These are phyloP conservation scores for Dispira parvispora DNA, from an alignment of 192 early-diverging fungal species.

Conservation along the genomic window DNA sequence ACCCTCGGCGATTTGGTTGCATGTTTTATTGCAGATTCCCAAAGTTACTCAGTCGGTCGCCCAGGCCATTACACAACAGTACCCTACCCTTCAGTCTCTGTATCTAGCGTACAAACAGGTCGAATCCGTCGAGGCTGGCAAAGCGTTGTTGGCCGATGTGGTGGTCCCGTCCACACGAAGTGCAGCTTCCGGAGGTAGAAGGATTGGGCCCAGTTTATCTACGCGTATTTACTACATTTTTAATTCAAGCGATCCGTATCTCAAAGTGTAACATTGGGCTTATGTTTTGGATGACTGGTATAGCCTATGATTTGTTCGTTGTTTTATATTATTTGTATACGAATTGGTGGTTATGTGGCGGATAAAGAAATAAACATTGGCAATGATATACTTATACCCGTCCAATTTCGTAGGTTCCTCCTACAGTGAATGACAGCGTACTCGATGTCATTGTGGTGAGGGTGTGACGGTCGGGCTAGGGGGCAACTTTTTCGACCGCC, in stretches of 20 bases:
- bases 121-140: neutral
- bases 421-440: no score
- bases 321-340: no score
- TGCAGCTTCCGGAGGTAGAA: neutral
- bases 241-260: neutral
- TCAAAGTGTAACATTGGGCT: neutral
- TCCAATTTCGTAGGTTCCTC: no score
- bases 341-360: no score
- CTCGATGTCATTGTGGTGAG: no score
- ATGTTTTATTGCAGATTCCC: conserved; percentile 7
- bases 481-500: no score
- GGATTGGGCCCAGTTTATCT: conserved; percentile 1
- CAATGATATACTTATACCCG: no score
- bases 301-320: no score
- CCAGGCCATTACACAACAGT: conserved; percentile 1
- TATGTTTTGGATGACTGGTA: no score
- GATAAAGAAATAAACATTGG: no score
- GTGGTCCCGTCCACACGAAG: neutral
- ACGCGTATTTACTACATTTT: conserved; percentile 4
- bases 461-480: no score
- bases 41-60: neutral
- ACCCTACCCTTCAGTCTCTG: conserved; percentile 6
- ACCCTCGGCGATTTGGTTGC: conserved; percentile 1
- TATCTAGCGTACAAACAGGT: conserved; percentile 4
- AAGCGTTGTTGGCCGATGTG: neutral